A percentile compares a stretch with the other conserved stretches of the same genome.
Evolutionary conservation across 2,329 filamentous ascomycete genomes (phyloP).

Genomic region (Pseudomassariella vexata): DNA sequence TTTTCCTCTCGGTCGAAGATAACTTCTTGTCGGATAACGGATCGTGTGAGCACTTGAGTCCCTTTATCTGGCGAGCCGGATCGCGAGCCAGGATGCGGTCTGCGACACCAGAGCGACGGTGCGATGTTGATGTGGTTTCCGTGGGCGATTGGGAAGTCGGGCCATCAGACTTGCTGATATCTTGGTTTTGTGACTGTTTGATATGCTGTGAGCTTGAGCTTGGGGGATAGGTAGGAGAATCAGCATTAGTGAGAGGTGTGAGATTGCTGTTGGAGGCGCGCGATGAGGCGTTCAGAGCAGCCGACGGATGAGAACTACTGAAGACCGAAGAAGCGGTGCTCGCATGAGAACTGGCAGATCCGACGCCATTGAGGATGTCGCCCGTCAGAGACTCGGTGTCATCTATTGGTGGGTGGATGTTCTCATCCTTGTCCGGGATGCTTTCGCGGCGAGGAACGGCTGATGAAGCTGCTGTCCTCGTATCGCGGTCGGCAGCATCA

Average conservation of each 20-base stretch:
- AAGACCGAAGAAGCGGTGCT: conserved; percentile 69
- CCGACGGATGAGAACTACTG: conserved; percentile 42
- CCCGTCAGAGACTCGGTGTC: conserved; percentile 54
- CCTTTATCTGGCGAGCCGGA: conserved; percentile 45
- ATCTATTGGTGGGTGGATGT: conserved; percentile 36
- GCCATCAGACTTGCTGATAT: conserved; percentile 28
- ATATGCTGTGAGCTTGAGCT: conserved; percentile 29
- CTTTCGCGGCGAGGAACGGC: conserved; percentile 26
- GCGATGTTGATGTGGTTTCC: conserved; percentile 18
- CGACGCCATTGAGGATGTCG: conserved; percentile 65
- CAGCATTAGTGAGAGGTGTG: conserved; percentile 46
- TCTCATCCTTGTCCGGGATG: conserved; percentile 27
- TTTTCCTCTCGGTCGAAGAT: conserved; percentile 50
- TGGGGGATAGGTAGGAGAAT: conserved; percentile 42
- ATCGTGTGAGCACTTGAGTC: conserved; percentile 56
- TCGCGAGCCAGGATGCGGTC: conserved; percentile 52
- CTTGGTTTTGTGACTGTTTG: conserved; percentile 45
- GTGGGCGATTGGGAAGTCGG: conserved; percentile 21
- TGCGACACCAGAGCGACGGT: conserved; percentile 19
- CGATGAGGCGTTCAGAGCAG: conserved; percentile 34
- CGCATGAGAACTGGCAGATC: conserved; percentile 65
- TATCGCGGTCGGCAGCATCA: conserved; percentile 19
- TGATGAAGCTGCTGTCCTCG: conserved; percentile 16
- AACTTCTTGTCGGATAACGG: conserved; percentile 34
- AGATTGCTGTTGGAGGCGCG: conserved; percentile 35